phyloP scores from a whole-genome alignment of 1,284 basidiomycete species.

The Trichosporon ovoides region DNA sequence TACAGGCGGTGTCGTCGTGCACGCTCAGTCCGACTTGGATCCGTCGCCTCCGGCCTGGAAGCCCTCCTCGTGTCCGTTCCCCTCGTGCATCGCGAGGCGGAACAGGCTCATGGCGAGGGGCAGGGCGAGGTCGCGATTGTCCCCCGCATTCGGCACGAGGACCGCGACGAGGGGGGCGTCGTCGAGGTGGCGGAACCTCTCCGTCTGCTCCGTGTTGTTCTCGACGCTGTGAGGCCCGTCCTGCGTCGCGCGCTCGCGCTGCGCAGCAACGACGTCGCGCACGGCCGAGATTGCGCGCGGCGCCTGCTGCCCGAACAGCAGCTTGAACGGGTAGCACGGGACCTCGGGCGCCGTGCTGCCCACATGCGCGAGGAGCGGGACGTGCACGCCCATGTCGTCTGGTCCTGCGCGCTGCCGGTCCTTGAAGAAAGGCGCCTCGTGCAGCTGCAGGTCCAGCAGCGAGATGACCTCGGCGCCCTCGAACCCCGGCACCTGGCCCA shows the following conservation, averaged over 20 bases:
- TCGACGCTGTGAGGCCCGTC: neutral
- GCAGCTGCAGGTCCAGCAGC: slow-evolving; percentile 16
- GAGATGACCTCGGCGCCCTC: slow-evolving; percentile 12
- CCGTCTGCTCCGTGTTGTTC: neutral
- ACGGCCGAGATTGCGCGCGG: slow-evolving; percentile 5
- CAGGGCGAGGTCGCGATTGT: slow-evolving; percentile 13
- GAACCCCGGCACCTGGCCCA: slow-evolving; percentile 17
- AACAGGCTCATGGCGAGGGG: slow-evolving; percentile 16
- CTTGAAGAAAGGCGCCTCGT: neutral
- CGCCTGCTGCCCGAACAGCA: slow-evolving; percentile 11
- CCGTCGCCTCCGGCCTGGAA: slow-evolving; percentile 2
- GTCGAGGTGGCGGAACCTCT: neutral
- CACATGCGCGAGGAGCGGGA: slow-evolving; percentile 15
- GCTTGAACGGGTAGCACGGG: slow-evolving; percentile 18
- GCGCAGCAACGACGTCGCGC: slow-evolving; percentile 11
- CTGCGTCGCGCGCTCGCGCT: neutral
- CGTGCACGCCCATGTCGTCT: slow-evolving; percentile 15
- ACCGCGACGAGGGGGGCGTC: slow-evolving; percentile 15
- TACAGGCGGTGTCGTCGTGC: neutral
- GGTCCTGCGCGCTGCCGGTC: slow-evolving; percentile 10
- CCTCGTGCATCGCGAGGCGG: slow-evolving; percentile 20
- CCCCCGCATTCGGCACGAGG: slow-evolving; percentile 12
- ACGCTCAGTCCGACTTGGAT: neutral
- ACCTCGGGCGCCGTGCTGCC: slow-evolving; percentile 14
- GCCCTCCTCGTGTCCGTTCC: slow-evolving; percentile 17